Evolutionary conservation across 176 grass and related monocot genomes (phyloP).

Genomic region (Neostapfia colusana): DNA sequence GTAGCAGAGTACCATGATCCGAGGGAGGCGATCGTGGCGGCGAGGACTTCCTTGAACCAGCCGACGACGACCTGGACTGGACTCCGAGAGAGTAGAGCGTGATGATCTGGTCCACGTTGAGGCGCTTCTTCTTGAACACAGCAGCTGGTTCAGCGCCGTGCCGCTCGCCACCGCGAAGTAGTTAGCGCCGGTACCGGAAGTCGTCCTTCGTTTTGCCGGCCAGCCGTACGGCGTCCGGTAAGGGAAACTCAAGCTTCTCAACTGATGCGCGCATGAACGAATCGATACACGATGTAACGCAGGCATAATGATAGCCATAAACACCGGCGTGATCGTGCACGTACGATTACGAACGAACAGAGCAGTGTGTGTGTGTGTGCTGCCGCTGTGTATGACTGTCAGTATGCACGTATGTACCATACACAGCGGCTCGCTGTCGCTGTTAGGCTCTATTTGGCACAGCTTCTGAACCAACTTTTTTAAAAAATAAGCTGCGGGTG

Average conservation of each 20-base stretch:
- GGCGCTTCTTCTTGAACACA: constrained; percentile 51
- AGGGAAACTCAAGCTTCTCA: constrained; percentile 49
- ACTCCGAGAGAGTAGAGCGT: constrained; percentile 58
- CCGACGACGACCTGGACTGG: too few relatives aligned
- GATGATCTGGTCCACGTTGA: constrained; percentile 40
- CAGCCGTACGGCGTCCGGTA: constrained; percentile 58
- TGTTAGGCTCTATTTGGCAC: too few relatives aligned
- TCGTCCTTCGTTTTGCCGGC: constrained; percentile 41
- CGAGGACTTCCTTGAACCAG: constrained; percentile 64
- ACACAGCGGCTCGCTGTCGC: too few relatives aligned
- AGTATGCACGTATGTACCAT: too few relatives aligned
- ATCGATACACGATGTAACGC: neutral
- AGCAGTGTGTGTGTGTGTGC: too few relatives aligned
- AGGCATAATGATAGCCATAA: too few relatives aligned
- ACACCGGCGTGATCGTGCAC: too few relatives aligned
- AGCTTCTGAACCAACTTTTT: too few relatives aligned
- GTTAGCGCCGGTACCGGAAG: constrained; percentile 63
- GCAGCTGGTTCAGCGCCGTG: constrained; percentile 58
- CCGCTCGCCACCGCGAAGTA: constrained; percentile 81
- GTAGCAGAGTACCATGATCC: constrained; percentile 16
- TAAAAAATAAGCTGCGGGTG: too few relatives aligned
- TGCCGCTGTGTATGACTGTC: too few relatives aligned
- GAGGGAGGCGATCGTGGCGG: constrained; percentile 30
- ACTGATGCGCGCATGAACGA: constrained; percentile 17
- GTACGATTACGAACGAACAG: too few relatives aligned